Evolutionary conservation across 2,329 filamentous ascomycete genomes (phyloP), one percentile per base, ranked within the genome.

Genomic region (Tolypocladium guangdongense): DNA sequence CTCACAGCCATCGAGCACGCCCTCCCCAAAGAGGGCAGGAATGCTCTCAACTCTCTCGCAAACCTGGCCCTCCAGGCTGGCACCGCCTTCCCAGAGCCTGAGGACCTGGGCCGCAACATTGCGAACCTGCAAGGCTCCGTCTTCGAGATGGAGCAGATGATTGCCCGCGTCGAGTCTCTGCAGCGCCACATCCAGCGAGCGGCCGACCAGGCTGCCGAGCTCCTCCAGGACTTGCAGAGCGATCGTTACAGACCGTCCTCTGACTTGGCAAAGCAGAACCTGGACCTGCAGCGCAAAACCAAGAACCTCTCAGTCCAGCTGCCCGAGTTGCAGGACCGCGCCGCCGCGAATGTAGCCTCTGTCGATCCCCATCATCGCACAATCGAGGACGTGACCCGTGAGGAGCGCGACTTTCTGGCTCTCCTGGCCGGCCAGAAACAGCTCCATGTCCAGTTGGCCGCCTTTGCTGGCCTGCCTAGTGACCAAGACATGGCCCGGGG

Each of bases 391-490:
- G 68, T 89, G 0, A 71, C 76, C 10, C 67, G 67, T 3, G 77
- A 84, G 58, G 83, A 89, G 64, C 71, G 77, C 22, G 74, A 74
- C 3, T 81, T 87, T 32, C 65, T 81, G 24, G 71, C 70, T 2
- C 67, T 92, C 41, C 72, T 84, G 37, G 71, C 76, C 5, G 69
- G 68, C 32, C 84, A 86, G 53, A 78, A 77, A 57, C 73, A 74
- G 10, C 69, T 91, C 45, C 83, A 88, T 55, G 66, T 68, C 1
- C 79, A 85, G 56, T 74, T 92, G 20, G 75, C 74, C 38, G 76
- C 76, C 24, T 95, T 90, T 59, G 80, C 84, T 52, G 83, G 86
- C 7, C 68, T 96, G 55, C 87, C 90, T 1, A 83, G 83, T 7
- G 84, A 95, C 62, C 70, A 80, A 10, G 78, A 84, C 49, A 76